A percentile compares a stretch with the other conserved stretches of the same genome.
Conservation (phyloP, 2,329 filamentous ascomycete species). For the Rachicladosporium sp. region DNA sequence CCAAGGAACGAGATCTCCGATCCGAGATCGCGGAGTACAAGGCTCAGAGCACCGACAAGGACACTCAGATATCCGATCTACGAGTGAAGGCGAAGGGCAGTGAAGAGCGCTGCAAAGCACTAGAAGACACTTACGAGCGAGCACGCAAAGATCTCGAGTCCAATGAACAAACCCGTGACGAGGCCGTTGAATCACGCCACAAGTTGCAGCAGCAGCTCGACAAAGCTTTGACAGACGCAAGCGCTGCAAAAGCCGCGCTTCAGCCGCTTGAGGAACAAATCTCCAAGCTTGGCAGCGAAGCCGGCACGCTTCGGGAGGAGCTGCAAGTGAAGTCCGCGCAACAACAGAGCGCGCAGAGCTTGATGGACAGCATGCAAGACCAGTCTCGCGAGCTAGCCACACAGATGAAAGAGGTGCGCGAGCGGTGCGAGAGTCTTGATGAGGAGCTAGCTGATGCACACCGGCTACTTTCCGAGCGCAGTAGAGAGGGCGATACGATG, state of each 20-base stretch:
- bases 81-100: slow-evolving; percentile 70
- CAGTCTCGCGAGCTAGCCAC: slow-evolving; percentile 78
- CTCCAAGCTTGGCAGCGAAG: slow-evolving; percentile 55
- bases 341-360: slow-evolving; percentile 69
- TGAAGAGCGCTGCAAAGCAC: slow-evolving; percentile 54
- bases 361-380: slow-evolving; percentile 86
- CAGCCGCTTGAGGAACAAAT: slow-evolving; percentile 65
- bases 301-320: slow-evolving; percentile 60
- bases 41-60: slow-evolving; percentile 58
- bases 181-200: slow-evolving; percentile 61
- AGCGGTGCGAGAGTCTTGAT: slow-evolving; percentile 72
- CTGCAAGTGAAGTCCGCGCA: slow-evolving; percentile 73
- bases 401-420: slow-evolving; percentile 80
- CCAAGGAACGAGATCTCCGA: slow-evolving; percentile 68
- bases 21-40: slow-evolving; percentile 60
- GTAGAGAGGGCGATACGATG: slow-evolving; percentile 91
- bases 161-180: slow-evolving; percentile 66
- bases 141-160: slow-evolving; percentile 66
- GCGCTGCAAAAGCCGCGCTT: slow-evolving; percentile 42
- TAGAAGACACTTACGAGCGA: slow-evolving; percentile 67
- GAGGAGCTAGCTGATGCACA: slow-evolving; percentile 87
- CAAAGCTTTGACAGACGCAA: slow-evolving; percentile 60
- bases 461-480: slow-evolving; percentile 72
- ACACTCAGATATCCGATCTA: slow-evolving; percentile 63
- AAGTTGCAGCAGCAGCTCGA: slow-evolving; percentile 58